Base-by-base conservation (phyloP, 345 rosid species). In the Hibiscus trionum region DNA sequence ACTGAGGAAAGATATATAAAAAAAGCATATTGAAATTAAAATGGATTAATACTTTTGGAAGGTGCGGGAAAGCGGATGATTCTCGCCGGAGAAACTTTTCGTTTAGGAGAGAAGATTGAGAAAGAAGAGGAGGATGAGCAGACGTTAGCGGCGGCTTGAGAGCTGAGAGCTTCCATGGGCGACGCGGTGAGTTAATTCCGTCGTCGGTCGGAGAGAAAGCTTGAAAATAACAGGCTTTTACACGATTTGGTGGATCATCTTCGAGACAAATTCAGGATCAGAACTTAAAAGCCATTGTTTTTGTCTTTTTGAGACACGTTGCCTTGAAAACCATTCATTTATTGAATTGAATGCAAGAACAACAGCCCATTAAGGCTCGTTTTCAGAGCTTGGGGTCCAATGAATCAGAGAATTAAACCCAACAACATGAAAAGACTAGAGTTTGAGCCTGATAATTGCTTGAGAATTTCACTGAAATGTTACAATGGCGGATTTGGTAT, bases 141-240 rank as follows among this genome's bases (percentile, higher is more conserved):
- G 70, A 89, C 42, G 75, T 75, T 72, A 2, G 91, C 73, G 55
- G 90, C 83, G 47, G 89, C 80, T 0, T 90, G 73, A 55, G 93
- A 81, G 83, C 87, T 75, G 31, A 91, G 75, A 62, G 85, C 63
- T 83, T 84, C 93, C 96, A 89, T 86, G 85, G 85, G 39, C 8
- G 37, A 66, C 47, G 64, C 21, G 57, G 55, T 12, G 19, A 12
- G 26, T 7, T 26, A 1, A 42, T 31, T 24, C 56, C 9, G 31
- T 4, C 26, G 24, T 37, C 52, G 52, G 11, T 42, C 15, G 15
- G 47, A 19, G 66, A 66, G 2, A 27, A 17, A 56, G 27, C 61
- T 11, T 57, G 33, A n/a, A 4, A 7, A 9, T 3, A n/a, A 16
- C 0, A 12, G 42, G 31, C 33, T 55, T 72, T 47, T 4, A 27